A percentile compares a stretch with the other conserved stretches of the same genome.
Conservation (phyloP, 208 protist species). For the Crithidia bombi region DNA sequence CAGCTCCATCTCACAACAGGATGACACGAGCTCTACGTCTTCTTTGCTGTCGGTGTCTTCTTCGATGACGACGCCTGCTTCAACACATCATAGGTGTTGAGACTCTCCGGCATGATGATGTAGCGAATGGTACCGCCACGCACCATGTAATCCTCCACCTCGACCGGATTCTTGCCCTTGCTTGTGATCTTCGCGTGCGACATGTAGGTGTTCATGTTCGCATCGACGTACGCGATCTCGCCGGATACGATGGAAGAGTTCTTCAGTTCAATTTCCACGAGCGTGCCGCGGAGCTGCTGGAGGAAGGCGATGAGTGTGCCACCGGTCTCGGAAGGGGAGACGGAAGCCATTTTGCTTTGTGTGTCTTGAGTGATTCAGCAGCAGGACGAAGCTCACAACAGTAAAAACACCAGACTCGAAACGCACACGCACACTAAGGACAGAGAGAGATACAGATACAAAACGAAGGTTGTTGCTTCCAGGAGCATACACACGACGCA, state of each 20-base stretch:
- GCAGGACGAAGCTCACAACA: no score
- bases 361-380: no score
- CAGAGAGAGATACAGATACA: no score
- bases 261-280: conserved; percentile 99
- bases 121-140: conserved; percentile 98
- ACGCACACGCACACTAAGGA: no score
- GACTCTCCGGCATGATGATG: conserved; percentile 96
- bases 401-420: no score
- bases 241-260: conserved; percentile 97
- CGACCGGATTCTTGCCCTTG: conserved; percentile 95
- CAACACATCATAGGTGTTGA: conserved; percentile 95
- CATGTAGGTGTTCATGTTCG: conserved; percentile 98
- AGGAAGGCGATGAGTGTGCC: conserved; percentile 95
- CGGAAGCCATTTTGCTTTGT: conserved; percentile 27
- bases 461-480: no score
- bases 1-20: conserved; percentile 4
- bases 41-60: conserved; percentile 16
- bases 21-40: no score
- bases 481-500: no score
- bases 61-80: conserved; percentile 59
- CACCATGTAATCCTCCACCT: conserved; percentile 96
- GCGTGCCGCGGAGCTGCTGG: conserved; percentile 97
- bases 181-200: conserved; percentile 98
- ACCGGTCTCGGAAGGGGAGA: conserved; percentile 57
- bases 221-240: conserved; percentile 82